Percentiles rank a stretch among this genome's conserved stretches.
These are phyloP conservation scores for Hypoxylon sp. DNA, from an alignment of 2,329 filamentous ascomycete species.

Conservation along the genomic window DNA sequence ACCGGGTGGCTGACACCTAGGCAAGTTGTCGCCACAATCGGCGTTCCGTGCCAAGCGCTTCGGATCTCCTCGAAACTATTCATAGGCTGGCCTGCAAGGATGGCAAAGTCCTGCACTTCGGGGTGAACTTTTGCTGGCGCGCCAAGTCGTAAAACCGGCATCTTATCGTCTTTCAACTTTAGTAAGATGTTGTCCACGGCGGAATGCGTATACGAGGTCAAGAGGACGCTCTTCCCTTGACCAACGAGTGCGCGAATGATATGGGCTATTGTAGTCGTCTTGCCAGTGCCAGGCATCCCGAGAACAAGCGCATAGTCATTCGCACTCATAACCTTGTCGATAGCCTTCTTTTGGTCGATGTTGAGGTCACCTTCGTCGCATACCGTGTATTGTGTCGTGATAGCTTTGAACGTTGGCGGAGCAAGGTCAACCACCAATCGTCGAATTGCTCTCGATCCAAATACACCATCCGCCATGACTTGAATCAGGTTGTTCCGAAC, in stretches of 20 bases:
- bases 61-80: conserved; percentile 85
- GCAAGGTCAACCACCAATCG: conserved; percentile 82
- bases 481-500: conserved; percentile 94
- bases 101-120: conserved; percentile 87
- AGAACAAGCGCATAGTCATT: conserved; percentile 96
- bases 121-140: conserved; percentile 87
- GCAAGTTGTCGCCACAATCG: conserved; percentile 94
- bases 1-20: conserved; percentile 89
- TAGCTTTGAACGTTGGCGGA: conserved; percentile 77
- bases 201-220: conserved; percentile 97
- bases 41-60: conserved; percentile 83
- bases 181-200: conserved; percentile 98
- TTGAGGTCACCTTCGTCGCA: conserved; percentile 78
- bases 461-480: conserved; percentile 84
- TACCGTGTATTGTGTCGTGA: conserved; percentile 72
- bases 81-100: conserved; percentile 79
- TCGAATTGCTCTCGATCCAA: conserved; percentile 77
- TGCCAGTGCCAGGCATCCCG: conserved; percentile 97
- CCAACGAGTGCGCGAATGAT: conserved; percentile 91
- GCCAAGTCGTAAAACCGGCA: conserved; percentile 86
- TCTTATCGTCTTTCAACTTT: conserved; percentile 84
- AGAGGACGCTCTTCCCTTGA: conserved; percentile 89
- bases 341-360: conserved; percentile 84
- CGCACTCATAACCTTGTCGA: conserved; percentile 95
- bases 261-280: conserved; percentile 97